Conservation (phyloP, 495 filamentous ascomycete genomes). For the Xylaria grammica region DNA sequence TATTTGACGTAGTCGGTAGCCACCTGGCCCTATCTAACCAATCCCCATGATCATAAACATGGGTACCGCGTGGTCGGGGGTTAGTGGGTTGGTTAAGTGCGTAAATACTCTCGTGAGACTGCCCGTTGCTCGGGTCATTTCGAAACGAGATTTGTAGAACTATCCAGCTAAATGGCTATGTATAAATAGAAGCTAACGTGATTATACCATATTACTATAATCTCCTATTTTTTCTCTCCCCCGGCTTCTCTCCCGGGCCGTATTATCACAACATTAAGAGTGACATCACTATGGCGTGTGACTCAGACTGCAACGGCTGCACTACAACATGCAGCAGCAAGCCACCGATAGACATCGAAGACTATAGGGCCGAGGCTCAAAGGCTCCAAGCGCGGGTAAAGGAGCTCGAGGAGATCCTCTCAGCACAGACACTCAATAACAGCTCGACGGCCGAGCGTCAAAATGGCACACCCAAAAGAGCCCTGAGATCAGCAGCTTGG, state of each 20-base stretch:
- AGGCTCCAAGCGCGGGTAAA: slow-evolving; percentile 16
- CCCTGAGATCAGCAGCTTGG: slow-evolving; percentile 24
- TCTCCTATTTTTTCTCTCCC: background rate
- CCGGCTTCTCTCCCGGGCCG: background rate
- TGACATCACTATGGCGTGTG: slow-evolving; percentile 14
- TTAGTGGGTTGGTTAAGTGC: slow-evolving; percentile 6
- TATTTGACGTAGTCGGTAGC: background rate
- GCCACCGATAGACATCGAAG: slow-evolving; percentile 21
- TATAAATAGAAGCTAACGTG: slow-evolving; percentile 5
- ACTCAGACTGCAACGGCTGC: slow-evolving; percentile 21
- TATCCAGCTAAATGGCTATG: background rate
- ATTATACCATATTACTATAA: background rate
- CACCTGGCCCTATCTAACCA: slow-evolving; percentile 6
- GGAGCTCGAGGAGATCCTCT: slow-evolving; percentile 21
- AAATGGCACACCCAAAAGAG: slow-evolving; percentile 3
- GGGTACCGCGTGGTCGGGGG: slow-evolving; percentile 5
- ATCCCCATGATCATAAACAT: slow-evolving; percentile 4
- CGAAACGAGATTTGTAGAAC: background rate
- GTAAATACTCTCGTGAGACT: background rate
- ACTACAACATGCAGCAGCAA: slow-evolving; percentile 8
- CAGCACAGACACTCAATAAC: slow-evolving; percentile 1
- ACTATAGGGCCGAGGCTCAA: slow-evolving; percentile 20
- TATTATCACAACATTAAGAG: background rate
- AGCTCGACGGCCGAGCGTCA: background rate
- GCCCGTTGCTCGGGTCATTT: background rate